Conservation (phyloP, 2,329 filamentous ascomycete species). For the Sordariomycetes sp. region DNA sequence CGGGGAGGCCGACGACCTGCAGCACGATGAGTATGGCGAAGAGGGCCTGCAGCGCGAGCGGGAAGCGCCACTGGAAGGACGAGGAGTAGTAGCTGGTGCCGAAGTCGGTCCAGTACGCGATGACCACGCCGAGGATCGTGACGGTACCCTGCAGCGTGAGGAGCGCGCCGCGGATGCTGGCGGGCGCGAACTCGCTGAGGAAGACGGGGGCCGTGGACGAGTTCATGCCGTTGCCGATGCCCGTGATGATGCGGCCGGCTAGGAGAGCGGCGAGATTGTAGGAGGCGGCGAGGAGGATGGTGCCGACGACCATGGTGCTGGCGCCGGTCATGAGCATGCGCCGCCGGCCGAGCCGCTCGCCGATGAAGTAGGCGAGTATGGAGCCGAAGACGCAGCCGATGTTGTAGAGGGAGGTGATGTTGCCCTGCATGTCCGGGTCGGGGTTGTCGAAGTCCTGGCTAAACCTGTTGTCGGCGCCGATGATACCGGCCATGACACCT, state of each 20-base stretch:
- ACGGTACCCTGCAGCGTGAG: slow-evolving; percentile 38
- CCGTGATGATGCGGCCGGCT: slow-evolving; percentile 31
- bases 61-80: slow-evolving; percentile 28
- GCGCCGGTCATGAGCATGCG: slow-evolving; percentile 28
- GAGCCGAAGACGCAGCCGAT: slow-evolving; percentile 20
- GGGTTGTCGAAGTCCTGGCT: slow-evolving; percentile 23
- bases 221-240: slow-evolving; percentile 28
- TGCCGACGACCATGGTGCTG: slow-evolving; percentile 30
- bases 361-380: slow-evolving; percentile 20
- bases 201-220: slow-evolving; percentile 27
- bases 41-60: slow-evolving; percentile 27
- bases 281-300: slow-evolving; percentile 8
- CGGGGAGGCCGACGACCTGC: slow-evolving; percentile 21
- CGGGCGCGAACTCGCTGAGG: slow-evolving; percentile 19
- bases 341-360: slow-evolving; percentile 29
- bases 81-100: slow-evolving; percentile 21
- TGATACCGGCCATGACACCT: slow-evolving; percentile 19
- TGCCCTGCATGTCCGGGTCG: slow-evolving; percentile 23
- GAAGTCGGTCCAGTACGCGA: slow-evolving; percentile 27
- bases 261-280: slow-evolving; percentile 16
- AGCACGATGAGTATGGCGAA: slow-evolving; percentile 24
- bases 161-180: slow-evolving; percentile 33
- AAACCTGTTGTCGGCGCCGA: slow-evolving; percentile 27
- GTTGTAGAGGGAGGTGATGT: slow-evolving; percentile 21
- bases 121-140: slow-evolving; percentile 31